These are phyloP conservation scores for Myxozyma neotropica DNA, from an alignment of 805 yeast genomes.

Conservation along the genomic window DNA sequence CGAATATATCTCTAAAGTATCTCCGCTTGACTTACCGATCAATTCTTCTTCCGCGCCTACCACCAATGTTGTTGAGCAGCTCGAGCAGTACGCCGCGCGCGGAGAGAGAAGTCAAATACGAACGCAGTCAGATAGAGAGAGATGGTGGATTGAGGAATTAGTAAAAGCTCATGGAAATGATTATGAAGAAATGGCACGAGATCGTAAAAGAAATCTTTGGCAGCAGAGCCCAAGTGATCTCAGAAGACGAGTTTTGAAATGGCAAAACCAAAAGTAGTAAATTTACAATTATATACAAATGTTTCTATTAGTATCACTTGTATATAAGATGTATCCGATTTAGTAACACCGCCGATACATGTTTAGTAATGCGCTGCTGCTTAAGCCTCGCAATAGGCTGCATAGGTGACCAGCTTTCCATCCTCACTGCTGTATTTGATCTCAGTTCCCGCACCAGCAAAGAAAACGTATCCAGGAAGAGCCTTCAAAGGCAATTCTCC, in stretches of 20 bases:
- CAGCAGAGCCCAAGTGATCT: conserved; percentile 88
- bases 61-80: conserved; percentile 66
- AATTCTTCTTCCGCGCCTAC: conserved; percentile 35
- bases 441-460: conserved; percentile 75
- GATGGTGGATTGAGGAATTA: conserved; percentile 65
- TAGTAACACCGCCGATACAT: background rate
- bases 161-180: conserved; percentile 84
- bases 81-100: conserved; percentile 62
- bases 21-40: conserved; percentile 38
- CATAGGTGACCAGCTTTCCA: conserved; percentile 69
- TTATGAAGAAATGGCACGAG: conserved; percentile 89
- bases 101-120: conserved; percentile 50
- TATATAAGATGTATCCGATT: background rate
- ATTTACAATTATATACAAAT: background rate
- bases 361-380: background rate
- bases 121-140: conserved; percentile 70
- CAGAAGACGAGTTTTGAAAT: conserved; percentile 66
- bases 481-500: conserved; percentile 50
- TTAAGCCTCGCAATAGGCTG: conserved; percentile 82
- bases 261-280: conserved; percentile 1
- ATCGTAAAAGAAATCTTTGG: conserved; percentile 45
- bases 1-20: conserved; percentile 58
- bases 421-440: conserved; percentile 52
- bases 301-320: background rate
- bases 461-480: conserved; percentile 77